phyloP scores from a whole-genome alignment of 495 filamentous ascomycete genomes.

The Amphirosellinia nigrospora region DNA sequence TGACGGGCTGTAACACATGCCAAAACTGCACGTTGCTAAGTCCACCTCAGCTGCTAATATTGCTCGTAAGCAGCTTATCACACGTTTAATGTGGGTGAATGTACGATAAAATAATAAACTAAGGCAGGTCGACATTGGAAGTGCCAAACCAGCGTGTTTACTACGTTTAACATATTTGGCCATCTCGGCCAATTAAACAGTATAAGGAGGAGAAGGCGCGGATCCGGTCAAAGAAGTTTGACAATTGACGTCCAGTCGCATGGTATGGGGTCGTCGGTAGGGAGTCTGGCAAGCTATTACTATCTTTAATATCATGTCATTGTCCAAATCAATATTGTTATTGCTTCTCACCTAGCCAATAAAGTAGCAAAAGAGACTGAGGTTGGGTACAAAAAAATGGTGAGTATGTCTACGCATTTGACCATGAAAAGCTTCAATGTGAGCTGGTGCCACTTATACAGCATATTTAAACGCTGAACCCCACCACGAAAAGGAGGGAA shows the following conservation, averaged over 20 bases:
- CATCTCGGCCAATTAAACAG: not conserved
- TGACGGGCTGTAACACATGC: not conserved
- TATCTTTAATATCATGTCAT: not conserved
- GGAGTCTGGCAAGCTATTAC: not conserved
- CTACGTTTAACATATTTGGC: not conserved
- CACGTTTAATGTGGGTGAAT: not conserved
- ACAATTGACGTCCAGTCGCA: no score
- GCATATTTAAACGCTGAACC: conserved; percentile 6
- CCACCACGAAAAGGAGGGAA: not conserved
- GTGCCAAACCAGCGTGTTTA: not conserved
- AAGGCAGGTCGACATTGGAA: not conserved
- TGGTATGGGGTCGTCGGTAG: not conserved
- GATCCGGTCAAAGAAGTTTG: not conserved
- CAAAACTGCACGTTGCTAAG: not conserved
- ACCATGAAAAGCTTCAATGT: not conserved
- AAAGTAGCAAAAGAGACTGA: no score
- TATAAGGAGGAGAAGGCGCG: not conserved
- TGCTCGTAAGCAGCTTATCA: not conserved
- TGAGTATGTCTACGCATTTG: no score
- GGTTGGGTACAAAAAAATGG: not conserved
- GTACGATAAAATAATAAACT: not conserved
- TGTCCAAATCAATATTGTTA: not conserved
- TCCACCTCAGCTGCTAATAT: not conserved
- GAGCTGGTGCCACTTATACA: conserved; percentile 3
- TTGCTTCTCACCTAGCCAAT: no score